Conservation (phyloP, 371 early-diverging fungal genomes). For the Mortierella sp. region DNA sequence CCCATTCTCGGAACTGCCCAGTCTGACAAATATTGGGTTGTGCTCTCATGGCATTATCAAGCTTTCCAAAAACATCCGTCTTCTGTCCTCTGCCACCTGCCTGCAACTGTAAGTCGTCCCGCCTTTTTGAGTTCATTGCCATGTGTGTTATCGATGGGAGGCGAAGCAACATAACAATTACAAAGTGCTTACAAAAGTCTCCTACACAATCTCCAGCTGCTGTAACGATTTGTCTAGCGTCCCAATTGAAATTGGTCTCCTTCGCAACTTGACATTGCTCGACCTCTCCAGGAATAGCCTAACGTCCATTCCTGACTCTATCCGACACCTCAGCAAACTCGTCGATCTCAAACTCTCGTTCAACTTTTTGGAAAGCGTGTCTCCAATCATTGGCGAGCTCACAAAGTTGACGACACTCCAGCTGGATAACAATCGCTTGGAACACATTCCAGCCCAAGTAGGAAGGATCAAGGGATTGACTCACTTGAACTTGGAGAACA, state of each 20-base stretch:
- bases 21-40: conserved; percentile 40
- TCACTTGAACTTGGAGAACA: conserved; percentile 73
- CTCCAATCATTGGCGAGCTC: conserved; percentile 69
- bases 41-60: conserved; percentile 41
- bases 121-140: background rate
- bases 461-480: conserved; percentile 64
- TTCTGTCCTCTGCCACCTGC: conserved; percentile 32
- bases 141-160: background rate
- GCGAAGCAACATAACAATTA: too few species aligned
- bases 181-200: background rate
- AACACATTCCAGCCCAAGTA: conserved; percentile 67
- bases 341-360: conserved; percentile 71
- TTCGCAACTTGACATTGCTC: conserved; percentile 70
- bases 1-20: conserved; percentile 42
- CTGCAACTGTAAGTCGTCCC: conserved; percentile 26
- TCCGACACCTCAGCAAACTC: conserved; percentile 75
- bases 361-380: conserved; percentile 73
- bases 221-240: conserved; percentile 59
- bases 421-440: conserved; percentile 65
- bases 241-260: conserved; percentile 70
- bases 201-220: conserved; percentile 29
- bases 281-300: conserved; percentile 79
- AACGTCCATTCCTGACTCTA: conserved; percentile 69
- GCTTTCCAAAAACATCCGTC: conserved; percentile 43
- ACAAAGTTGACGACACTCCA: conserved; percentile 67